Conservation (phyloP, 441 rosid genomes). For the Erodium chrysanthum region DNA sequence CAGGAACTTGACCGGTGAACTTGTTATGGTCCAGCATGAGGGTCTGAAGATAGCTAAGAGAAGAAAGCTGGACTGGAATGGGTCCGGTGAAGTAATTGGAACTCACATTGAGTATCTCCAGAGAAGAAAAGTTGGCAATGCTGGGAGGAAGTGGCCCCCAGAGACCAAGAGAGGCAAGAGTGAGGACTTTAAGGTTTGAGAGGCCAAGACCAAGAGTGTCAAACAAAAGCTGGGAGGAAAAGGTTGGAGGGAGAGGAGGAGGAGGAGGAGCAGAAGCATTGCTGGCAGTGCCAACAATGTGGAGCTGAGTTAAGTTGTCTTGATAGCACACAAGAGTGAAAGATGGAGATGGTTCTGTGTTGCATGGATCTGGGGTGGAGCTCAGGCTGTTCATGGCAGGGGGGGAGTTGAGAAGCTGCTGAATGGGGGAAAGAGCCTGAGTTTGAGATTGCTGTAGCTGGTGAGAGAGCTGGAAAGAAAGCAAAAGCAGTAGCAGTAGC, state of each 20-base stretch:
- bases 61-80: slow-evolving; percentile 37
- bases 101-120: slow-evolving; percentile 51
- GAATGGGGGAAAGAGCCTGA: slow-evolving; percentile 31
- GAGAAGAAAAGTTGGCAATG: slow-evolving; percentile 33
- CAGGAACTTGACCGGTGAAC: slow-evolving; percentile 39
- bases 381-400: slow-evolving; percentile 21
- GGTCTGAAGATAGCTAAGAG: slow-evolving; percentile 36
- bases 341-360: slow-evolving; percentile 31
- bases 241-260: slow-evolving; percentile 6
- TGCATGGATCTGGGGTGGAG: slow-evolving; percentile 33
- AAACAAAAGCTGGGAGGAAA: slow-evolving; percentile 35
- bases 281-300: slow-evolving; percentile 29
- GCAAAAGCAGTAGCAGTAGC: slow-evolving; percentile 3
- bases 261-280: slow-evolving; percentile 19
- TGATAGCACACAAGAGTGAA: slow-evolving; percentile 41
- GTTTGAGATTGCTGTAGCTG: slow-evolving; percentile 33
- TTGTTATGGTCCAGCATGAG: slow-evolving; percentile 40
- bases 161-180: slow-evolving; percentile 46
- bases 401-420: slow-evolving; percentile 35
- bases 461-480: slow-evolving; percentile 23
- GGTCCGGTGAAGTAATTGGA: slow-evolving; percentile 41
- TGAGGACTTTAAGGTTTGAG: slow-evolving; percentile 40
- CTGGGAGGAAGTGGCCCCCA: slow-evolving; percentile 38
- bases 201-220: slow-evolving; percentile 22
- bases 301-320: slow-evolving; percentile 46